Percentiles rank a stretch among this genome's conserved stretches.
Conservation (phyloP, 202 grass and related monocot species). For the Tripidium arundinaceum region DNA sequence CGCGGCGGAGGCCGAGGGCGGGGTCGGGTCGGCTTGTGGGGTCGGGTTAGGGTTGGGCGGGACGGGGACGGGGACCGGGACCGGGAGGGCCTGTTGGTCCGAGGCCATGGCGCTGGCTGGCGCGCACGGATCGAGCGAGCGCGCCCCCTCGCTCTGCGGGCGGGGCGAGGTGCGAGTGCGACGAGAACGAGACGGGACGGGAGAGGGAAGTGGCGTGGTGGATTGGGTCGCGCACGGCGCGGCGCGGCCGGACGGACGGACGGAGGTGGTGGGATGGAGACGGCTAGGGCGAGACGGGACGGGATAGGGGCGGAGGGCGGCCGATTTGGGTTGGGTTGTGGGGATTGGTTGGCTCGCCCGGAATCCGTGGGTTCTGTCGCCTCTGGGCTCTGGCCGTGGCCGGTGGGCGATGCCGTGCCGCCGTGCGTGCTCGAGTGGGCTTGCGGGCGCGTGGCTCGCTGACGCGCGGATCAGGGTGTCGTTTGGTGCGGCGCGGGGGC, state of each 20-base stretch:
- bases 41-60: slow-evolving; percentile 51
- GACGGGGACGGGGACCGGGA: slow-evolving; percentile 35
- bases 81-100: slow-evolving; percentile 45
- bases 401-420: too few species aligned
- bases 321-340: neutral
- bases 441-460: neutral
- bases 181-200: slow-evolving; percentile 25
- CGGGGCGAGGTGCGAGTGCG: slow-evolving; percentile 12
- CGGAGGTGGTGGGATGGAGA: slow-evolving; percentile 35
- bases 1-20: slow-evolving; percentile 34
- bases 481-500: neutral
- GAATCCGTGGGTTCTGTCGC: too few species aligned
- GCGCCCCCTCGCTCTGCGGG: neutral
- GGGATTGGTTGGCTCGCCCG: too few species aligned
- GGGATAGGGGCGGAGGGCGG: neutral
- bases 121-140: slow-evolving; percentile 39
- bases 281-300: slow-evolving; percentile 18
- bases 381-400: too few species aligned
- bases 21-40: slow-evolving; percentile 41
- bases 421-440: neutral
- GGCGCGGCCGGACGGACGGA: slow-evolving; percentile 42
- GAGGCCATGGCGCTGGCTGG: slow-evolving; percentile 52
- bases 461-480: neutral
- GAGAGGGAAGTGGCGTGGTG: neutral
- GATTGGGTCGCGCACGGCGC: slow-evolving; percentile 39